These are phyloP conservation scores for Beverwykella pulmonaria DNA, from an alignment of 495 filamentous ascomycete genomes.

Conservation along the genomic window DNA sequence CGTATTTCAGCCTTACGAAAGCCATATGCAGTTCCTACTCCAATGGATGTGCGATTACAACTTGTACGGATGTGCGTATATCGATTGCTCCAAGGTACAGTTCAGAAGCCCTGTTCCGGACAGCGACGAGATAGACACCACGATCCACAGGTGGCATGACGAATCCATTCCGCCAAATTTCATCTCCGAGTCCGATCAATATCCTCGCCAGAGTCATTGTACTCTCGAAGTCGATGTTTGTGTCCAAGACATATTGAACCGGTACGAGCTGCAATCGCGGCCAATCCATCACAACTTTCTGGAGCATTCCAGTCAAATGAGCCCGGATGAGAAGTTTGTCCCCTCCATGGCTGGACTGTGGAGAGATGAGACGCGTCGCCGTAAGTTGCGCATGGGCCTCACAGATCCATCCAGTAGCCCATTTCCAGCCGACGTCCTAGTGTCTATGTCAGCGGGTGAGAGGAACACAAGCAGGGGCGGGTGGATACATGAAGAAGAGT, in stretches of 20 bases:
- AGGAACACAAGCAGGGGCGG: slow-evolving; percentile 66
- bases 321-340: slow-evolving; percentile 74
- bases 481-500: slow-evolving; percentile 94
- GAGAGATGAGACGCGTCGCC: slow-evolving; percentile 83
- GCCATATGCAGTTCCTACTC: slow-evolving; percentile 83
- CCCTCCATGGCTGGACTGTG: slow-evolving; percentile 93
- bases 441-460: slow-evolving; percentile 82
- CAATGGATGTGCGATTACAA: slow-evolving; percentile 99
- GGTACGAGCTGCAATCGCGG: slow-evolving; percentile 69
- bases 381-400: slow-evolving; percentile 69
- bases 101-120: slow-evolving; percentile 80
- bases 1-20: slow-evolving; percentile 87
- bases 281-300: slow-evolving; percentile 84
- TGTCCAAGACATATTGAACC: slow-evolving; percentile 85
- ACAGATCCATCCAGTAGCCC: slow-evolving; percentile 66
- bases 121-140: slow-evolving; percentile 58
- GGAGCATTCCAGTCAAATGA: slow-evolving; percentile 67
- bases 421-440: slow-evolving; percentile 75
- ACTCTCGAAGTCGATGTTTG: slow-evolving; percentile 85
- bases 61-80: slow-evolving; percentile 87
- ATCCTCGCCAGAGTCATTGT: slow-evolving; percentile 83
- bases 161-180: slow-evolving; percentile 59
- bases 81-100: slow-evolving; percentile 66
- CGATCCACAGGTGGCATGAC: slow-evolving; percentile 77
- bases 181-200: slow-evolving; percentile 60